phyloP scores from a whole-genome alignment of 768 basidiomycete species.

The Lentinula aciculospora region DNA sequence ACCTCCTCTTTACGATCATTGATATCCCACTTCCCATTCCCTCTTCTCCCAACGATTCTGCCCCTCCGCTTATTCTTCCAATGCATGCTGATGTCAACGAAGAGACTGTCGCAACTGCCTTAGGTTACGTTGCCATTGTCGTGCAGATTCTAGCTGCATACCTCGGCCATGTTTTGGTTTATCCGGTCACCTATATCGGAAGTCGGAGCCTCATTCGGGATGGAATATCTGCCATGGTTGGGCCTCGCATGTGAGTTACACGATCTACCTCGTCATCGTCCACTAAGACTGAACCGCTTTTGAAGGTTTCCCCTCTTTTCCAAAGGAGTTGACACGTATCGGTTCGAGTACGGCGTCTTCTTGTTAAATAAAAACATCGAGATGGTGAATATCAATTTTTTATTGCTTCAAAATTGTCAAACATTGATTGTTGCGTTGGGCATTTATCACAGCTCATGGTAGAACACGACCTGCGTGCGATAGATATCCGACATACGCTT shows the following conservation, averaged over 20 bases:
- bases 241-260: conserved; percentile 78
- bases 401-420: background rate
- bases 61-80: conserved; percentile 69
- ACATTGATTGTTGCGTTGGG: conserved; percentile 8
- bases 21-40: conserved; percentile 91
- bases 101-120: conserved; percentile 80
- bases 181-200: conserved; percentile 87
- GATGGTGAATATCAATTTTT: conserved; percentile 47
- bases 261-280: background rate
- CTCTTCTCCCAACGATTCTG: conserved; percentile 64
- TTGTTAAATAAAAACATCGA: conserved; percentile 97
- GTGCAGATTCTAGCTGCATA: conserved; percentile 80
- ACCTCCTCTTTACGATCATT: conserved; percentile 87
- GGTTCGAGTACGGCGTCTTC: conserved; percentile 97
- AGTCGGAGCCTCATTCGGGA: conserved; percentile 90
- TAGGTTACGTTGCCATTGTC: conserved; percentile 87
- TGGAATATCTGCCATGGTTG: conserved; percentile 91
- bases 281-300: background rate
- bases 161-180: conserved; percentile 68
- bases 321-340: conserved; percentile 91
- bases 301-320: conserved; percentile 91
- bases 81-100: conserved; percentile 74
- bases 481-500: conserved; percentile 94
- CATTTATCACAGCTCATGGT: conserved; percentile 68
- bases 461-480: conserved; percentile 79